phyloP scores from a whole-genome alignment of 2,329 filamentous ascomycete species.

The Xylariaceae sp. region DNA sequence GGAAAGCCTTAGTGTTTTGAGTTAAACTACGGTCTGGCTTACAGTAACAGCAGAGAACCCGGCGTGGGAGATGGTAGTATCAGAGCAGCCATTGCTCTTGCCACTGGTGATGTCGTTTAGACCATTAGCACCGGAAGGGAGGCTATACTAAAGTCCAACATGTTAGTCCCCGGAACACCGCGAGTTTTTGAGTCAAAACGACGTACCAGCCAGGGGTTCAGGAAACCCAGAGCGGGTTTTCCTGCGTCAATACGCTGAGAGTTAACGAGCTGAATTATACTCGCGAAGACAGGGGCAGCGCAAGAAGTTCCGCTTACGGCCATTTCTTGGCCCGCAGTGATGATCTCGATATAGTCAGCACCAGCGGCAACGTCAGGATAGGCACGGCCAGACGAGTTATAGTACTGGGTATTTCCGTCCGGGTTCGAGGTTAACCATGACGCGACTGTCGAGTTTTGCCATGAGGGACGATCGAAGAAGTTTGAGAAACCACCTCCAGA shows the following conservation, averaged over 20 bases:
- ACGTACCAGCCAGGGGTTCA: conserved; percentile 19
- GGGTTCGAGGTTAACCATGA: conserved; percentile 2
- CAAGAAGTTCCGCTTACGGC: conserved; percentile 14
- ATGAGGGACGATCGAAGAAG: conserved; percentile 9
- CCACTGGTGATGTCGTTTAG: conserved; percentile 14
- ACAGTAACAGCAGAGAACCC: conserved; percentile 16
- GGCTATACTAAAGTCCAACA: conserved; percentile 2
- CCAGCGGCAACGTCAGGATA: conserved; percentile 17
- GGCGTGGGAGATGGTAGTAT: not conserved
- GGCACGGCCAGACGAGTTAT: conserved; percentile 15
- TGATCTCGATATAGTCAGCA: conserved; percentile 6
- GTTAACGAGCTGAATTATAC: conserved; percentile 15
- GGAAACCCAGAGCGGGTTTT: conserved; percentile 11
- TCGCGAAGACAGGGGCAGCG: conserved; percentile 12
- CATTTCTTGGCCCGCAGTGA: not conserved
- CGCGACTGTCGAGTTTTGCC: conserved; percentile 2
- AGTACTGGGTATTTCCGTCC: conserved; percentile 13
- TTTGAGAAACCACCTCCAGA: conserved; percentile 18
- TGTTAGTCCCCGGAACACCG: not conserved
- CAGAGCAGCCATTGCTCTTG: conserved; percentile 6
- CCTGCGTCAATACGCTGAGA: conserved; percentile 14
- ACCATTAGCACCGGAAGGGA: not conserved
- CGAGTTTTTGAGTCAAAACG: not conserved
- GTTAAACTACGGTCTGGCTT: not conserved
- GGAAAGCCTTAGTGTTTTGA: not conserved